Evolutionary conservation across 2,329 filamentous ascomycete genomes (phyloP), one percentile per base, ranked within the genome.

Genomic region (Claviceps pazoutovae): DNA sequence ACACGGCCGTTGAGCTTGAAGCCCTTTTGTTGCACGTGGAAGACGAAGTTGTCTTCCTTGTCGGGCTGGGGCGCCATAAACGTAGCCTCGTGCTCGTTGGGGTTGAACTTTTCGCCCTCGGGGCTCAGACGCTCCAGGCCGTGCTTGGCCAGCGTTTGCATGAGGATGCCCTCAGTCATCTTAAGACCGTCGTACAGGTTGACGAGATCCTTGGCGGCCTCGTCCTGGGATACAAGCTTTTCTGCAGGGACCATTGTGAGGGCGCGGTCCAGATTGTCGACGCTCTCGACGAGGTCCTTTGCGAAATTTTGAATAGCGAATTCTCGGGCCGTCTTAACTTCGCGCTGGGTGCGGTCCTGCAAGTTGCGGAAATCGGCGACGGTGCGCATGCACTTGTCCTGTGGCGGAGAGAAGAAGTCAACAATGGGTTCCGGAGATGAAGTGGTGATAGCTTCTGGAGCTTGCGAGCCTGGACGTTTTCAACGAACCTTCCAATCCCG

Each of bases 361-460:
- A 98, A 86, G 73, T 97, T 98, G 67, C 88, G 88, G 80, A 94
- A 97, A 63, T 98, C 93, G 71, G 93, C 93, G 57, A 97, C 83
- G 51, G 86, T 86, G 66, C 93, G 91, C 57, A 96, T 80, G 71
- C 89, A 94, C 74, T 89, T 93, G 72, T 97, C 93, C 93, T 97
- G 54, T 51, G 30, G 11, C 5, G 5, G n/a, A 19, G 45, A n/a
- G 30, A 13, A 21, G 11, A 17, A 13, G 9, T 34, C 19, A 3
- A 42, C 2, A 5, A 34, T 34, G 16, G 5, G 37, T 13, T 6
- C 5, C 0, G 36, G 5, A 41, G 23, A 5, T 3, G 7, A 9
- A n/a, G 38, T 26, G 1, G 14, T 30, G 3, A 16, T 11, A n/a
- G 38, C n/a, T n/a, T 8, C 34, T 16, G 11, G 16, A 42, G 38